Percentiles rank a stretch among this genome's conserved stretches.
phyloP scores from a whole-genome alignment of 2,329 filamentous ascomycete genomes.

The Tolypocladium sp. region DNA sequence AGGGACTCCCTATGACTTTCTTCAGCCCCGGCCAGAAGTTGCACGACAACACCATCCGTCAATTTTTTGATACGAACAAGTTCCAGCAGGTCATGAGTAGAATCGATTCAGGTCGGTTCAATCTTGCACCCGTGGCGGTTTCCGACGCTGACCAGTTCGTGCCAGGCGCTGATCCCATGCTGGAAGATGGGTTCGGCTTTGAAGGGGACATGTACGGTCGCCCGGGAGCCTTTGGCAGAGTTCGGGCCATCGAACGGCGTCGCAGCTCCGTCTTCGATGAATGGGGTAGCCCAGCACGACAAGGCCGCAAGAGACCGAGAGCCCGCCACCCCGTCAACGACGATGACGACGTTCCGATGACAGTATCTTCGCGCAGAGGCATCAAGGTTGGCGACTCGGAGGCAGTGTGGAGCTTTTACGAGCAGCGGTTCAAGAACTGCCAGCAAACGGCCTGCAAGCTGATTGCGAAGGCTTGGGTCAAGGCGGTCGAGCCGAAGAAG shows the following conservation, averaged over 20 bases:
- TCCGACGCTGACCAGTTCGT: neutral
- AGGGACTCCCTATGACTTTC: slow-evolving; percentile 36
- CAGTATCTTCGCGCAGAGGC: slow-evolving; percentile 28
- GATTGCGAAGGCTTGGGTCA: slow-evolving; percentile 68
- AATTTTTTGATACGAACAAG: slow-evolving; percentile 36
- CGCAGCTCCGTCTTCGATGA: slow-evolving; percentile 21
- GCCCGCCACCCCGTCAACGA: slow-evolving; percentile 27
- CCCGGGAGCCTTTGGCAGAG: slow-evolving; percentile 14
- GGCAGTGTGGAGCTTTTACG: slow-evolving; percentile 51
- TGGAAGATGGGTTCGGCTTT: slow-evolving; percentile 21
- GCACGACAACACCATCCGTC: slow-evolving; percentile 26
- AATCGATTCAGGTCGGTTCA: slow-evolving; percentile 26
- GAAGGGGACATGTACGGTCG: slow-evolving; percentile 15
- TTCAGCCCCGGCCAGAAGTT: slow-evolving; percentile 31
- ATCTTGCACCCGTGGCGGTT: neutral
- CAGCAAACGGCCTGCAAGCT: slow-evolving; percentile 66
- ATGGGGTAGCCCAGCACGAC: slow-evolving; percentile 19
- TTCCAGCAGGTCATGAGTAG: slow-evolving; percentile 31
- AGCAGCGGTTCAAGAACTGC: slow-evolving; percentile 52
- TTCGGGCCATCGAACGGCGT: slow-evolving; percentile 18
- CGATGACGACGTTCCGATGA: slow-evolving; percentile 31
- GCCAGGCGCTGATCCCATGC: slow-evolving; percentile 21
- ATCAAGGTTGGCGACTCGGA: slow-evolving; percentile 45
- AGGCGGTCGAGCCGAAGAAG: slow-evolving; percentile 67
- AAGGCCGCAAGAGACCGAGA: slow-evolving; percentile 19